Conservation (phyloP, 495 filamentous ascomycete genomes). For the Trichoderma reesei region DNA sequence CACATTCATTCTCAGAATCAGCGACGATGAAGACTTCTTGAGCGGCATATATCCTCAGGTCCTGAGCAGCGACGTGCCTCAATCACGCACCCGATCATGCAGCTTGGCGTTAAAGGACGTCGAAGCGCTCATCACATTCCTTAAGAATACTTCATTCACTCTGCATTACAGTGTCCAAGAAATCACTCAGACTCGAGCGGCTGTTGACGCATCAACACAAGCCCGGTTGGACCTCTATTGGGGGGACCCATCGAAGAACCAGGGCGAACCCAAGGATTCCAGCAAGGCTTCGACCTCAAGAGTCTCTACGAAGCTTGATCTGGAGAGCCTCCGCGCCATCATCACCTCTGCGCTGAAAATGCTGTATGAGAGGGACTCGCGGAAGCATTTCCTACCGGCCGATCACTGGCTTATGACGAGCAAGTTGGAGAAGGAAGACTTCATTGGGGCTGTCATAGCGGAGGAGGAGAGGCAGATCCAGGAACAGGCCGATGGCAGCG, state of each 20-base stretch:
- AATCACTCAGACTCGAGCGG: constrained; percentile 18
- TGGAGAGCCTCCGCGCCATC: constrained; percentile 23
- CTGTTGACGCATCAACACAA: not conserved
- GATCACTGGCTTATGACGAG: constrained; percentile 93
- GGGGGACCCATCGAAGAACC: not conserved
- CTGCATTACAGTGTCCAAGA: constrained; percentile 76
- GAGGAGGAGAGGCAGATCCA: constrained; percentile 79
- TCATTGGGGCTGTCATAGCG: constrained; percentile 74
- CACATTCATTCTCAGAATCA: constrained; percentile 80
- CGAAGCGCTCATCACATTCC: constrained; percentile 65
- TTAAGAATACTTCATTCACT: constrained; percentile 88
- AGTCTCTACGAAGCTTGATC: not conserved
- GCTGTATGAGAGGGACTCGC: constrained; percentile 90
- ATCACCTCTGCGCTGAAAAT: constrained; percentile 76
- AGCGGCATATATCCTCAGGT: constrained; percentile 21
- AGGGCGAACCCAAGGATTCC: not conserved
- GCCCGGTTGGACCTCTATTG: constrained; percentile 1
- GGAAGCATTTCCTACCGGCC: constrained; percentile 68
- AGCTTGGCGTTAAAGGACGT: constrained; percentile 61
- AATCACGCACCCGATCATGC: constrained; percentile 47
- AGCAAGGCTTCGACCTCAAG: not conserved
- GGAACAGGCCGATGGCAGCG: constrained; percentile 29
- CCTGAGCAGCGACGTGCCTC: not conserved
- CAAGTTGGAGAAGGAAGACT: constrained; percentile 82
- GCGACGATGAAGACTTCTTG: constrained; percentile 86